Percentiles rank a stretch among this genome's conserved stretches.
Evolutionary conservation across 192 early-diverging fungal genomes (phyloP).

Genomic region (Coemansia sp.): DNA sequence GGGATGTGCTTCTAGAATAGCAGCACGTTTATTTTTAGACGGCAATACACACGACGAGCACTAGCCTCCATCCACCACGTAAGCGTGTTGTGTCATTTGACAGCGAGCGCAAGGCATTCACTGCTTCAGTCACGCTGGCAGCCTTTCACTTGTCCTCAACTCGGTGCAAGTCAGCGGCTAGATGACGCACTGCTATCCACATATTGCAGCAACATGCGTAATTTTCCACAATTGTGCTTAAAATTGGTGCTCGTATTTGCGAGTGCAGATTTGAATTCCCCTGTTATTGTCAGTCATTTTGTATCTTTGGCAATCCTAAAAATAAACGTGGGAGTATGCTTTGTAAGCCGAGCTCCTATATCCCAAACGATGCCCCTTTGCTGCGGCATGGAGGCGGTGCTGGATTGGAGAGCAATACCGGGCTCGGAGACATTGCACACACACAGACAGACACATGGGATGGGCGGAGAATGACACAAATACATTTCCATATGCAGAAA

Average conservation of each 20-base stretch:
- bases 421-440: background rate
- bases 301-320: background rate
- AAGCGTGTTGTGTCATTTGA: conserved; percentile 10
- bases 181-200: conserved; percentile 2
- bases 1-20: conserved; percentile 1
- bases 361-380: background rate
- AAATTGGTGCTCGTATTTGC: conserved; percentile 6
- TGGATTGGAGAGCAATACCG: background rate
- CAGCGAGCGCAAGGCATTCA: background rate
- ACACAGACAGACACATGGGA: background rate
- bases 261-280: background rate
- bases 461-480: background rate
- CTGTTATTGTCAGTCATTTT: background rate
- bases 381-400: background rate
- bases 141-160: background rate
- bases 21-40: conserved; percentile 5
- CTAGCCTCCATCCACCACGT: background rate
- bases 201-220: conserved; percentile 7
- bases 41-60: background rate
- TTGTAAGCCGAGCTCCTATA: conserved; percentile 9
- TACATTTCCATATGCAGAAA: conserved; percentile 8
- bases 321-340: background rate
- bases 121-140: background rate
- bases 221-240: conserved; percentile 3
- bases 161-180: conserved; percentile 8